phyloP scores from a whole-genome alignment of 2,329 filamentous ascomycete species.

The Aspergillus nomiae region DNA sequence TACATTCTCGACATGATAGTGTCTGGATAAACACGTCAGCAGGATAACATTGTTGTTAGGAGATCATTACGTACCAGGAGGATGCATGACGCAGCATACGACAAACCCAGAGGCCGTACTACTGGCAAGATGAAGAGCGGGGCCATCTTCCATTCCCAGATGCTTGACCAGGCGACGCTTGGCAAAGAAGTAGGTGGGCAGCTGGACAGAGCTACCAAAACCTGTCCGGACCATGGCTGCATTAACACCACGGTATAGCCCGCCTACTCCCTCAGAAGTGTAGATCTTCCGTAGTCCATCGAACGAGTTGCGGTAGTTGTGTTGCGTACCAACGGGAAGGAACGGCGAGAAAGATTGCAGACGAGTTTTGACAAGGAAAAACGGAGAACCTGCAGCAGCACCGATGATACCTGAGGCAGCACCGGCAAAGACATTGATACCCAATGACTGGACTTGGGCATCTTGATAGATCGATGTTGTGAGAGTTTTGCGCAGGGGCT shows the following conservation, averaged over 20 bases:
- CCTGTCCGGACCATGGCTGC: constrained; percentile 96
- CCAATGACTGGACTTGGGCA: constrained; percentile 75
- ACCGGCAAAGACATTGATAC: constrained; percentile 90
- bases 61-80: constrained; percentile 67
- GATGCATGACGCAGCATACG: constrained; percentile 97
- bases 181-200: constrained; percentile 97
- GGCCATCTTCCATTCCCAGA: constrained; percentile 86
- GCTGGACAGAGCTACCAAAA: constrained; percentile 91
- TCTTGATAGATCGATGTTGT: constrained; percentile 72
- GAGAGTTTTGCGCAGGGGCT: constrained; percentile 77
- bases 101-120: constrained; percentile 91
- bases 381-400: constrained; percentile 88
- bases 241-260: constrained; percentile 85
- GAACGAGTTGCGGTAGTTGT: constrained; percentile 81
- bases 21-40: constrained; percentile 54
- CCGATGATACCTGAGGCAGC: constrained; percentile 87
- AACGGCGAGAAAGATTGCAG: constrained; percentile 93
- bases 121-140: constrained; percentile 82
- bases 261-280: constrained; percentile 71
- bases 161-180: constrained; percentile 83
- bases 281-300: constrained; percentile 85
- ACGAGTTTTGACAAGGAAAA: constrained; percentile 97
- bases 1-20: constrained; percentile 99
- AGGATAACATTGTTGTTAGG: background rate
- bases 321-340: constrained; percentile 94